phyloP scores from a whole-genome alignment of 352 stramenopile genomes.

The Globisporangium megalacanthum region DNA sequence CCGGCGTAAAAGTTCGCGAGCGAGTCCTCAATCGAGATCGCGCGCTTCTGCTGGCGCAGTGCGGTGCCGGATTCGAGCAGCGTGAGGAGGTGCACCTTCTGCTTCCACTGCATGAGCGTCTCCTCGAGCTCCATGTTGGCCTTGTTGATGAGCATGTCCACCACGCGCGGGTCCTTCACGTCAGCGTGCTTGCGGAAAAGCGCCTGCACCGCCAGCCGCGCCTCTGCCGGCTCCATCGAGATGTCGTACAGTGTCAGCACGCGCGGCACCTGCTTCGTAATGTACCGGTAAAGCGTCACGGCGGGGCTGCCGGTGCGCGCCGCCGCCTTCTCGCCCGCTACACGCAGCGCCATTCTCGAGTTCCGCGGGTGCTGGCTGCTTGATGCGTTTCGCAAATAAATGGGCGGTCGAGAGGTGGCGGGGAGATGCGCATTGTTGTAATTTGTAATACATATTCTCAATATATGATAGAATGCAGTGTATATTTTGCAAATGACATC shows the following conservation, averaged over 20 bases:
- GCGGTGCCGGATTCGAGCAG: constrained; percentile 62
- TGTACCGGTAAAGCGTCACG: constrained; percentile 86
- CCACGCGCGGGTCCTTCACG: constrained; percentile 92
- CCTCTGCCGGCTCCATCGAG: constrained; percentile 89
- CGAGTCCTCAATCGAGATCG: constrained; percentile 44
- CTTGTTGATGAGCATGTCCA: constrained; percentile 96
- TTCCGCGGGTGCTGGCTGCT: constrained; percentile 2
- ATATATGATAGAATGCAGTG: too few species aligned
- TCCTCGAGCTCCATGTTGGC: constrained; percentile 98
- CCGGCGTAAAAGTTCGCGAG: constrained; percentile 82
- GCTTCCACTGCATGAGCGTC: constrained; percentile 97
- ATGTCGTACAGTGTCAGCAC: constrained; percentile 98
- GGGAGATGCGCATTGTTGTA: neutral
- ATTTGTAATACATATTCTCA: neutral
- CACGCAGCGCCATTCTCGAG: constrained; percentile 63
- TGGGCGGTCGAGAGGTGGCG: neutral
- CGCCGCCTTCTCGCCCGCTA: constrained; percentile 63
- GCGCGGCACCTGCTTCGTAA: constrained; percentile 91
- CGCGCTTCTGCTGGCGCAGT: constrained; percentile 44
- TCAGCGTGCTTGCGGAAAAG: constrained; percentile 94
- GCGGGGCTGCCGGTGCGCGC: constrained; percentile 50
- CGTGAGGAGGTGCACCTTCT: constrained; percentile 93
- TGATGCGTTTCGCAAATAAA: constrained; percentile 2
- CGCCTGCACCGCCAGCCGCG: constrained; percentile 84
- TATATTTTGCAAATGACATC: too few species aligned